Evolutionary conservation across 768 basidiomycete genomes (phyloP), one percentile per base, ranked within the genome.

Genomic region (Dictyophora rubrovolvata): DNA sequence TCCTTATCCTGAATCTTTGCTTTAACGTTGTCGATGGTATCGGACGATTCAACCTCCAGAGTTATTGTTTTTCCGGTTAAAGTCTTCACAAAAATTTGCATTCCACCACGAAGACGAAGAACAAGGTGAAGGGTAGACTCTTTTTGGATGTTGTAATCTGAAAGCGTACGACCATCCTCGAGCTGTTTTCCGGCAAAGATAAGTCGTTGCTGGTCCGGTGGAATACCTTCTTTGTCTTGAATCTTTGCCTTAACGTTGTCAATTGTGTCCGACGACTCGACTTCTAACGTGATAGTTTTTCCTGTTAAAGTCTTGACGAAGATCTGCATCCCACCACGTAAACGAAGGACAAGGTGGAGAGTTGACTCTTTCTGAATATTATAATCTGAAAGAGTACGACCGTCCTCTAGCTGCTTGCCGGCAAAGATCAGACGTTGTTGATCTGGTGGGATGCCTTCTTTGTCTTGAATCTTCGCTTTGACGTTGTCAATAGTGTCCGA

Each of bases 371-470:
- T 85, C 79, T 88, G 87, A 36, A 87, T 89, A 69, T 88, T 87
- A 68, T 87, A 87, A 56, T 88, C 85, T 0, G 85, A 83, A 47
- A 75, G 64, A 70, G 69, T 68, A 52, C 93, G 87, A 2, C 93
- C 93, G 59, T 96, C 93, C 70, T 95, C 93, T 11, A 94, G 74
- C 67, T 95, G 93, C 76, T 95, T 95, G 50, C 93, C 93, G 49
- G 93, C 93, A 63, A 94, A 95, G 69, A 89, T 92, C 50, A 93
- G 74, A 48, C 92, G 87, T 66, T 94, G 93, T 67, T 93, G 90
- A 64, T 93, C 87, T 2, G 87, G 85, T 37, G 87, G 87, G 33
- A 89, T 89, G 0, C 87, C 88, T 62, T 88, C 87, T 71, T 87
- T 88, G 67, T 89, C 87, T 64, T 87, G 86, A 18, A 89, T 88